Evolutionary conservation across 139 green algal genomes (phyloP), one percentile per base, ranked within the genome.

Genomic region (Axilococcus clingmanii): DNA sequence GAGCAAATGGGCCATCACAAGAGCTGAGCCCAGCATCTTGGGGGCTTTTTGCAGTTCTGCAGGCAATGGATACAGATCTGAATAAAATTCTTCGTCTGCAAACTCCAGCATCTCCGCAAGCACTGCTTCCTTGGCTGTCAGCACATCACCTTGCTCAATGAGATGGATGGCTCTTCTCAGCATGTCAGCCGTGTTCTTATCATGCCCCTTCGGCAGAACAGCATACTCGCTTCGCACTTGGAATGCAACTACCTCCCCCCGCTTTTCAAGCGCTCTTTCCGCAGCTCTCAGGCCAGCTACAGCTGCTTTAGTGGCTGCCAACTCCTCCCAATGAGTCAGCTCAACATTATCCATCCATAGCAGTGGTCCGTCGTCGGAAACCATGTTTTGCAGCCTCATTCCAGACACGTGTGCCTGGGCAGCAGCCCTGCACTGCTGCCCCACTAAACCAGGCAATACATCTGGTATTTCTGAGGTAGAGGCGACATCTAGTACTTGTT

Each of bases 1-100:
- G 29, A 80, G 22, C 29, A 80, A 72, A 40, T 78, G 68, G 2
- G 72, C 71, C 29, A 71, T n/a, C 23, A 57, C 32, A 38, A 79
- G 44, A 9, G 48, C 37, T 0, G 23, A 27, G 17, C 52, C 63
- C 27, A 68, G 8, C 24, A 59, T 49, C 19, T 34, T 17, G 12
- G 59, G 53, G 25, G 48, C 46, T 24, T 46, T 7, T 28, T 14
- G 12, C 20, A 46, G n/a, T 14, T 15, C 33, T 22, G 20, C 20
- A 6, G 30, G 28, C 23, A 28, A 16, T 14, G 14, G 14, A 47
- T 15, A 1, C 34, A 25, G 25, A 14, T 47, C 59, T 40, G 61
- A 14, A 32, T 50, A 40, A n/a, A 67, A 30, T 12, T 8, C 23
- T 19, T 60, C 29, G 1, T 65, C 51, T 33, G 56, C 55, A 7